These are phyloP conservation scores for Hibiscus trionum DNA, from an alignment of 345 rosid genomes.

Conservation along the genomic window DNA sequence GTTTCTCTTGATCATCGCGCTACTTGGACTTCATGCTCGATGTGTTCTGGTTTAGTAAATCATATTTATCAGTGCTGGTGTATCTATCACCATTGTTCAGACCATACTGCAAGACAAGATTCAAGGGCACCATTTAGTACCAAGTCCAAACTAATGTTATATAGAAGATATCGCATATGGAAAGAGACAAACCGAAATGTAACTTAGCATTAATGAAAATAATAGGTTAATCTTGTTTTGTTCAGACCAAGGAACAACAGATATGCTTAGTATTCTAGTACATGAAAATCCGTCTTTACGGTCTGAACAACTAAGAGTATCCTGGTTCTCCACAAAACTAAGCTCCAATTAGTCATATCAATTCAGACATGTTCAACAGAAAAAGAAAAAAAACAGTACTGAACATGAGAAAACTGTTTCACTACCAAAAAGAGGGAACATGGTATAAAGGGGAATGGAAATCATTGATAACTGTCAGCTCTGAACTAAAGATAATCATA, in stretches of 20 bases:
- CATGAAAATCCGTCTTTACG: too few species aligned
- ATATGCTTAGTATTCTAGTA: too few species aligned
- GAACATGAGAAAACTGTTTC: background rate
- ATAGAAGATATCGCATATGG: background rate
- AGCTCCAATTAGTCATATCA: background rate
- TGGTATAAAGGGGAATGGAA: too few species aligned
- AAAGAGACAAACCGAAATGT: background rate
- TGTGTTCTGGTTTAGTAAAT: conserved; percentile 23
- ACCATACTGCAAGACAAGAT: conserved; percentile 44
- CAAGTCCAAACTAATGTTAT: background rate
- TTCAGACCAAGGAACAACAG: too few species aligned
- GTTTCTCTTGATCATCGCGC: conserved; percentile 5
- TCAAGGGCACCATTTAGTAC: background rate
- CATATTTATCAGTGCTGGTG: conserved; percentile 18
- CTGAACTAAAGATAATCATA: background rate
- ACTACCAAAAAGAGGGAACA: too few species aligned
- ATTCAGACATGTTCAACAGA: background rate
- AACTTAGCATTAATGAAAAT: background rate
- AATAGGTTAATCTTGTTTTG: background rate
- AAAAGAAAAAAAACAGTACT: background rate
- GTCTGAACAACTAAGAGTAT: background rate
- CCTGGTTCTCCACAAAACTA: too few species aligned
- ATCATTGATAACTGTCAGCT: background rate
- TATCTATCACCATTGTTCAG: conserved; percentile 31
- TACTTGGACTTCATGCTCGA: conserved; percentile 38